Evolutionary conservation across 2,329 filamentous ascomycete genomes (phyloP).

Genomic region (Apiospora koreana): DNA sequence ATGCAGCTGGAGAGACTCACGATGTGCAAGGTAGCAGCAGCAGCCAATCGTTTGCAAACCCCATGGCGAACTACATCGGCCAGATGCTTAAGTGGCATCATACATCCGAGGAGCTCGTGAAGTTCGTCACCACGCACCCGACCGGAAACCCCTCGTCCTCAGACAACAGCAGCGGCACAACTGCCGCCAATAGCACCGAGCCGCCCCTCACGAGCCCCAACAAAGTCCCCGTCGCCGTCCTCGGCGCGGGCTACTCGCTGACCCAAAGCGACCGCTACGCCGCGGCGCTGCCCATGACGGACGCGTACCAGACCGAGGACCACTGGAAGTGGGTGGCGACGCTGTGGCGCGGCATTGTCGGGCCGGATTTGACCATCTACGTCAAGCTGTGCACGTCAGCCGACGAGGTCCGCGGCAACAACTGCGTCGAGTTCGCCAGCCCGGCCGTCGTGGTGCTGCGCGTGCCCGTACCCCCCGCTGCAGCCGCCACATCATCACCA

Average conservation of each 20-base stretch:
- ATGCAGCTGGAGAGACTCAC: neutral
- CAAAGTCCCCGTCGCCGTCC: conserved; percentile 68
- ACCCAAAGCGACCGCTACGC: conserved; percentile 77
- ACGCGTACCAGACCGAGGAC: conserved; percentile 78
- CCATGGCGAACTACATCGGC: conserved; percentile 63
- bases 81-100: conserved; percentile 74
- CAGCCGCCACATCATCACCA: conserved; percentile 17
- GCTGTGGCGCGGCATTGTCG: conserved; percentile 84
- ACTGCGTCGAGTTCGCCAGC: conserved; percentile 59
- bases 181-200: neutral
- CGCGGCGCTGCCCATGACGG: conserved; percentile 70
- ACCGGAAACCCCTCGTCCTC: neutral
- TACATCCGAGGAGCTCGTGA: conserved; percentile 70
- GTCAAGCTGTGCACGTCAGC: conserved; percentile 41
- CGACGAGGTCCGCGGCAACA: conserved; percentile 25
- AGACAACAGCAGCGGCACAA: too few species aligned
- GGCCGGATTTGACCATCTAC: conserved; percentile 78
- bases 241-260: conserved; percentile 79
- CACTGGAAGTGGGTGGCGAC: conserved; percentile 99
- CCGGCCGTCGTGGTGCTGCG: conserved; percentile 57
- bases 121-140: conserved; percentile 43
- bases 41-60: conserved; percentile 32
- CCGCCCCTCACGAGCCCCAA: conserved; percentile 10
- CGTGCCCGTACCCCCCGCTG: conserved; percentile 32
- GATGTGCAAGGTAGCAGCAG: conserved; percentile 18